Base-by-base conservation (phyloP, 306 rosid genomes). In the Lagenaria siceraria region DNA sequence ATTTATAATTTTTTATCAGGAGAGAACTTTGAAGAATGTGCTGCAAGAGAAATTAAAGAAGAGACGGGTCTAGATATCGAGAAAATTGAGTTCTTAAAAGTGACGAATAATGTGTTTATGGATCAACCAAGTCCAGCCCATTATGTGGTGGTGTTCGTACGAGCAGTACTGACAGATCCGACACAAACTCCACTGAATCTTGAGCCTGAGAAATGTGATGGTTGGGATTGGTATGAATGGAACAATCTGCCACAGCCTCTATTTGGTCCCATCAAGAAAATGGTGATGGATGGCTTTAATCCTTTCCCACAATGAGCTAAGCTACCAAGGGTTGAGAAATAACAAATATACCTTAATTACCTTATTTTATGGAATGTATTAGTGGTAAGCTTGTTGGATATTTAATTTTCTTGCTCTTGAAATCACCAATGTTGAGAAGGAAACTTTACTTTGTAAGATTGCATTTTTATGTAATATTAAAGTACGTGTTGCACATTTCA, bases 181-280 rank as follows among this genome's bases (percentile, higher is more conserved):
- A 22, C 81, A 0, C 83, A 86, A 51, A 82, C 55, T 4, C 86
- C 89, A 0, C 74, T 64, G 27, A 92, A 86, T 54, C 24, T 83
- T 3, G 97, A 92, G 80, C 93, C 93, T 10, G 38, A 81, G 0
- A 86, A 84, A 83, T 92, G 97, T 62, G 88, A 87, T 35, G 96
- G 93, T 1, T 92, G 96, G 97, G 91, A 80, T 43, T 92, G 97
- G 96, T 87, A 86, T 69, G 89, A 83, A 1, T 90, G 89, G 90
- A 82, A 70, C 13, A 60, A 82, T 60, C 75, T 88, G 0, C 96
- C 97, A 1, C 42, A 85, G 4, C 96, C 97, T 0, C 73, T 92
- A 14, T 92, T 90, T 86, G 78, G 84, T 68, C 96, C 96, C 2
- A 56, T 92, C 0, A 77, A 88, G 36, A 88, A 51, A 33, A 82